Evolutionary conservation across 2,329 filamentous ascomycete genomes (phyloP), one percentile per base, ranked within the genome.

Genomic region (Epichloe coenophiala): DNA sequence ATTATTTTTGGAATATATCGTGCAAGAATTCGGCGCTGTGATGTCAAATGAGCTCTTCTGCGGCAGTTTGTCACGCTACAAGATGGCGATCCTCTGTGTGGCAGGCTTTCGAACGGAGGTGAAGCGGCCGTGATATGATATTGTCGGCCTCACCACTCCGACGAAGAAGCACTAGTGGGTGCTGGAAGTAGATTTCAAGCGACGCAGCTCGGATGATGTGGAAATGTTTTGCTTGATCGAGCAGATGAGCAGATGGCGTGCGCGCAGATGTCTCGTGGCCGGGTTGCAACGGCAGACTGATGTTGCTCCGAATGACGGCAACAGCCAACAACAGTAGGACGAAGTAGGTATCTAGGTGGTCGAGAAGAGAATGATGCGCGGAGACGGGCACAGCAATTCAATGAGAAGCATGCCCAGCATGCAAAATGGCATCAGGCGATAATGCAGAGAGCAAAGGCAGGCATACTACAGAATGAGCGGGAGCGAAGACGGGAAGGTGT

Each of bases 271-370:
- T 21, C 41, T 51, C 40, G 40, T 19, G 45, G 3, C n/a, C 17
- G 17, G n/a, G 12, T 8, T 8, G 37, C 3, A 31, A 4, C 27
- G 27, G 27, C 27, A 31, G 27, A n/a, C 37, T 15, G 37, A 47
- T 17, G 4, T 27, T 21, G 40, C 12, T 36, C 23, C 36, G 35
- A 46, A 48, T 48, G 50, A 51, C 41, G 50, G 42, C 50, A 39
- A 36, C 12, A 11, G 45, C 35, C 45, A 40, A 39, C 17, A 17
- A 17, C 12, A 21, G 37, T 4, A 27, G 27, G 42, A 48, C n/a
- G 38, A 41, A 23, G 23, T 11, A 12, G 13, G n/a, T n/a, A 27
- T 7, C 17, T n/a, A 31, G 27, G 27, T 4, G 27, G 27, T 31
- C 15, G 23, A 27, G 17, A 27, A 48, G 46, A 21, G n/a, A 19